phyloP scores from a whole-genome alignment of 1,284 basidiomycete species.

The Apiotrichum montevideense region DNA sequence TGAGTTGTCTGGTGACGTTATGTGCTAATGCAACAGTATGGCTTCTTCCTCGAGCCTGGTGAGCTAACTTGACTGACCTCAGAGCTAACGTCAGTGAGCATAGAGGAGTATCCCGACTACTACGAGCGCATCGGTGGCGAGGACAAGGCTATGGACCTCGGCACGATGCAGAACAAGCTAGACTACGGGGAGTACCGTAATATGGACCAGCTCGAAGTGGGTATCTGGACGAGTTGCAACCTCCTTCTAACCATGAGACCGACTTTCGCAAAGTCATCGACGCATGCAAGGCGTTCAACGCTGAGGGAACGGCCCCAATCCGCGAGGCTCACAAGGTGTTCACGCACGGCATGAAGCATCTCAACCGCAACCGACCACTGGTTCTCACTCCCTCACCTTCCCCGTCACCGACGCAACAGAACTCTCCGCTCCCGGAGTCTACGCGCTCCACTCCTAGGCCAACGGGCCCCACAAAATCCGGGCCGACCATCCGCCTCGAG shows the following conservation, averaged over 20 bases:
- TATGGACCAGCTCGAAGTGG: conserved; percentile 42
- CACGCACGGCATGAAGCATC: conserved; percentile 37
- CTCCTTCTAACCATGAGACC: conserved; percentile 18
- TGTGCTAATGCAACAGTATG: conserved; percentile 28
- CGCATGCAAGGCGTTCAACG: conserved; percentile 42
- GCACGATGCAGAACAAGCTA: conserved; percentile 45
- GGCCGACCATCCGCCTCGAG: background rate
- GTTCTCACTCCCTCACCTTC: conserved; percentile 42
- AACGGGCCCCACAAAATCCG: background rate
- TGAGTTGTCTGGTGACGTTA: conserved; percentile 9
- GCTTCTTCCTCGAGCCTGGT: conserved; percentile 41
- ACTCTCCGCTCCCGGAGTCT: conserved; percentile 11
- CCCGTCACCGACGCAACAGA: conserved; percentile 8
- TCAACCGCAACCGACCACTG: conserved; percentile 36
- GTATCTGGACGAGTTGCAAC: background rate
- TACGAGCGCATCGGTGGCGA: conserved; percentile 41
- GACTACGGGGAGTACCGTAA: conserved; percentile 35
- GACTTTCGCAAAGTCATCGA: conserved; percentile 37
- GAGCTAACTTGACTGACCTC: background rate
- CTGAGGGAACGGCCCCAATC: conserved; percentile 35
- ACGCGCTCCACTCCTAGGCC: conserved; percentile 4
- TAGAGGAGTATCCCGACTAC: conserved; percentile 42
- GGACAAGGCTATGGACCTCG: conserved; percentile 46
- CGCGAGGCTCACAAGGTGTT: conserved; percentile 36
- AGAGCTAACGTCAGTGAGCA: conserved; percentile 22